Evolutionary conservation across 331 rosid genomes (phyloP).

Genomic region (Acacia pycnantha): DNA sequence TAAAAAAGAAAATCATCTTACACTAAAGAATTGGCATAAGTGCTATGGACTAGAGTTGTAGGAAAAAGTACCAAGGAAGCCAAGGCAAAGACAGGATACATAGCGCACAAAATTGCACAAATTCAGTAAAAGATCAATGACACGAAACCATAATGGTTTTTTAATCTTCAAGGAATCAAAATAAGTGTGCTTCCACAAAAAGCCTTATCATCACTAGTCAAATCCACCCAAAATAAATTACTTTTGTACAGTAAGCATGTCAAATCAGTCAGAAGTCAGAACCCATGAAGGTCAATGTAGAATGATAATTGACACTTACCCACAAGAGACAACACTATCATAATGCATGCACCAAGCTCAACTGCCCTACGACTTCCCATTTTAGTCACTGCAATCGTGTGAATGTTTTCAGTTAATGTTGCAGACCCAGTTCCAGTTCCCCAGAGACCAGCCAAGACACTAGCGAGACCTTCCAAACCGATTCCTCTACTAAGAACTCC

Average conservation of each 20-base stretch:
- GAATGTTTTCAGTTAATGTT: slow-evolving; percentile 92
- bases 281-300: slow-evolving; percentile 7
- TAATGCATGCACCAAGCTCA: slow-evolving; percentile 82
- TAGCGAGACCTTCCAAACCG: slow-evolving; percentile 91
- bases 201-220: not conserved
- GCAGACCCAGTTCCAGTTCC: slow-evolving; percentile 96
- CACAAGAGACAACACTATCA: slow-evolving; percentile 85
- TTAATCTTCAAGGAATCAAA: slow-evolving; percentile 5
- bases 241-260: not conserved
- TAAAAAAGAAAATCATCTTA: not conserved
- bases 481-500: slow-evolving; percentile 97
- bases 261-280: not conserved
- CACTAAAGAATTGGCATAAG: not conserved
- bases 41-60: not conserved
- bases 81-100: slow-evolving; percentile 10
- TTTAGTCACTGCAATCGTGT: slow-evolving; percentile 97
- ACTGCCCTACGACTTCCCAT: slow-evolving; percentile 99
- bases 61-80: not conserved
- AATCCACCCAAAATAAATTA: not conserved
- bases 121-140: not conserved
- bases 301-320: slow-evolving; percentile 55
- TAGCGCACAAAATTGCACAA: not conserved
- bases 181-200: not conserved
- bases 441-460: slow-evolving; percentile 97
- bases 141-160: not conserved